Conservation (phyloP, 1,139 yeast genomes). For the Geotrichum cucujoidarum region DNA sequence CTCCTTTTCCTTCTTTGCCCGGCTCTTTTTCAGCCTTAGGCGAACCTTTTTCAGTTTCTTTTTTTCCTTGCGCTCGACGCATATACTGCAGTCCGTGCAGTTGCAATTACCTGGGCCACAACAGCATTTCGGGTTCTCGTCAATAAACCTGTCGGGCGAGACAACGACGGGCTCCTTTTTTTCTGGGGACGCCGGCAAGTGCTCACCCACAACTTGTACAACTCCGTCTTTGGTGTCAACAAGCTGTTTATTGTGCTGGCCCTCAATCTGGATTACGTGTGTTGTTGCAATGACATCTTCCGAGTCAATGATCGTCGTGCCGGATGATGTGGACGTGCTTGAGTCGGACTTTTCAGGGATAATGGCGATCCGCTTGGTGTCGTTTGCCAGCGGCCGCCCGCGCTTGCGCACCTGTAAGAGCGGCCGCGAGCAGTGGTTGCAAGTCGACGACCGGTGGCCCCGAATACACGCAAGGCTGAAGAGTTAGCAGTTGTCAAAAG, state of each 20-base stretch:
- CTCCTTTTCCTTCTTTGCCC: constrained; percentile 14
- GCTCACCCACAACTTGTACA: constrained; percentile 23
- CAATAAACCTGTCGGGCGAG: background rate
- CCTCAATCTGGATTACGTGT: constrained; percentile 25
- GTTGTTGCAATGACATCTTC: constrained; percentile 1
- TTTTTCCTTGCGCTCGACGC: constrained; percentile 1
- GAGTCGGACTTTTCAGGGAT: constrained; percentile 24
- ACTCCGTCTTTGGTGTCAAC: constrained; percentile 29
- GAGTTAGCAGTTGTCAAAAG: background rate
- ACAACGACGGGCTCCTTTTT: background rate
- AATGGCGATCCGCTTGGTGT: constrained; percentile 29
- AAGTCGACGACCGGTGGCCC: constrained; percentile 86
- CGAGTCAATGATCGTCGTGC: constrained; percentile 2
- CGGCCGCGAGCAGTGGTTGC: constrained; percentile 76
- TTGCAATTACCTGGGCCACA: constrained; percentile 9
- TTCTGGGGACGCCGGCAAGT: constrained; percentile 4
- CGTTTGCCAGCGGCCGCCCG: constrained; percentile 58
- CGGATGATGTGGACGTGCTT: constrained; percentile 12
- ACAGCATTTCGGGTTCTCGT: constrained; percentile 8
- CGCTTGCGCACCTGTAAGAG: constrained; percentile 80
- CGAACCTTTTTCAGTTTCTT: constrained; percentile 18
- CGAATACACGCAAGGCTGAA: constrained; percentile 56
- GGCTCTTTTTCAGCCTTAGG: constrained; percentile 18
- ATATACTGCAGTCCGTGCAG: constrained; percentile 8
- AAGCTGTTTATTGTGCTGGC: constrained; percentile 25